Evolutionary conservation across 352 stramenopile species (phyloP).

Genomic region (Phytopythium boreale): DNA sequence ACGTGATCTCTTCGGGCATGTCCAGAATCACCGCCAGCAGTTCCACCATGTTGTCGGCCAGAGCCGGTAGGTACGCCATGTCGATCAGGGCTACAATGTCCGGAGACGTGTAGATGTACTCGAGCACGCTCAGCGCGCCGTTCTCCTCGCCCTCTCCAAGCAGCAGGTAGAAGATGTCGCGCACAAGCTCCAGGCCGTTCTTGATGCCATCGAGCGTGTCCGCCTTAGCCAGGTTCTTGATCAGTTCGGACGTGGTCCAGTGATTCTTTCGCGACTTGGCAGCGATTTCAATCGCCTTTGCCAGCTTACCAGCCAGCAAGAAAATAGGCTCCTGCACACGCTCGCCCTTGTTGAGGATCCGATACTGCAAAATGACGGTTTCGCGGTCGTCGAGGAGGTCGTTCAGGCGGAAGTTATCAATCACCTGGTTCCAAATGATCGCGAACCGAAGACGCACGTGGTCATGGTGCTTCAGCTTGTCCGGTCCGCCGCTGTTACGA

Average conservation of each 20-base stretch:
- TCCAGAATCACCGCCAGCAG: conserved; percentile 74
- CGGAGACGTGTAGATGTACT: conserved; percentile 55
- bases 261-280: conserved; percentile 46
- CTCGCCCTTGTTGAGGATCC: conserved; percentile 66
- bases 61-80: conserved; percentile 47
- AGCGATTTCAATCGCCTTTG: conserved; percentile 59
- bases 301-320: conserved; percentile 66
- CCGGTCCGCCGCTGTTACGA: conserved; percentile 10
- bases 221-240: conserved; percentile 60
- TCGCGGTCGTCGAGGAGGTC: conserved; percentile 82
- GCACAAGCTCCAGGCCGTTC: conserved; percentile 53
- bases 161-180: conserved; percentile 68
- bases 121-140: conserved; percentile 47
- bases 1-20: conserved; percentile 67
- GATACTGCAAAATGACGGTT: conserved; percentile 83
- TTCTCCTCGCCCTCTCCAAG: conserved; percentile 54
- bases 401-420: conserved; percentile 84
- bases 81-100: conserved; percentile 63
- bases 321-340: conserved; percentile 81
- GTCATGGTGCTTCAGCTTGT: conserved; percentile 35
- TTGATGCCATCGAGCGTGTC: conserved; percentile 58
- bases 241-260: conserved; percentile 42
- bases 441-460: conserved; percentile 72
- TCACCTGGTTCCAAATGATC: conserved; percentile 87
- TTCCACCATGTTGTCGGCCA: conserved; percentile 71